These are phyloP conservation scores for Yamadazyma akitaensis DNA, from an alignment of 805 yeast genomes.

Conservation along the genomic window DNA sequence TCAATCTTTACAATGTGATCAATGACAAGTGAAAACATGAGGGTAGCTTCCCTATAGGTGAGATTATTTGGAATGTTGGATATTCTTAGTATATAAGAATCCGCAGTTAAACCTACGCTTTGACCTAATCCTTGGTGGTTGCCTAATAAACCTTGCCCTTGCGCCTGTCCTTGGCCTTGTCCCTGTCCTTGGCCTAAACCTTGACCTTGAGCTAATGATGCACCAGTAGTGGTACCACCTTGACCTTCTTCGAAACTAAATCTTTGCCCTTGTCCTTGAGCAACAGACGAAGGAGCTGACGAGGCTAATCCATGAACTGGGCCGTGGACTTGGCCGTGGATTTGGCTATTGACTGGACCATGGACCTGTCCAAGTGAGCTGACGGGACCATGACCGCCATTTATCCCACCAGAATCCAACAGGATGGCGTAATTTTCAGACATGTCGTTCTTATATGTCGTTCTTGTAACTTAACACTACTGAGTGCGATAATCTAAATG, in stretches of 20 bases:
- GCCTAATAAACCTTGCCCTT: not conserved
- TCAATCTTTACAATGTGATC: conserved; percentile 55
- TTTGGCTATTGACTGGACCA: not conserved
- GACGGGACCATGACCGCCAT: not conserved
- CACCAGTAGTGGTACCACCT: not conserved
- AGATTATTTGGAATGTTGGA: conserved; percentile 63
- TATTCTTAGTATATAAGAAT: conserved; percentile 23
- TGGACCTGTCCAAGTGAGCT: not conserved
- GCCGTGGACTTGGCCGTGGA: not conserved
- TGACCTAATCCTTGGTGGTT: not conserved
- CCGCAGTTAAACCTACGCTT: not conserved
- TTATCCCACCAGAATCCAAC: conserved; percentile 3
- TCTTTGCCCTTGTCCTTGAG: not conserved
- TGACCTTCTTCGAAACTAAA: not conserved
- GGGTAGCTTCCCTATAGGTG: conserved; percentile 60
- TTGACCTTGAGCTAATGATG: not conserved
- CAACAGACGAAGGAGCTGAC: not conserved
- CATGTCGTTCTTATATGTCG: conserved; percentile 3
- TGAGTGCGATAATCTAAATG: not conserved
- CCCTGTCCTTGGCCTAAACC: not conserved
- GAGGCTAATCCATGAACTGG: not conserved
- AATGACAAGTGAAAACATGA: conserved; percentile 65
- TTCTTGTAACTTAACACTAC: not conserved
- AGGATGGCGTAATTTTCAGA: conserved; percentile 10
- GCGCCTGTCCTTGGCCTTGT: not conserved